Evolutionary conservation across 768 basidiomycete genomes (phyloP).

Genomic region (Rhodotorula kratochvilovae): DNA sequence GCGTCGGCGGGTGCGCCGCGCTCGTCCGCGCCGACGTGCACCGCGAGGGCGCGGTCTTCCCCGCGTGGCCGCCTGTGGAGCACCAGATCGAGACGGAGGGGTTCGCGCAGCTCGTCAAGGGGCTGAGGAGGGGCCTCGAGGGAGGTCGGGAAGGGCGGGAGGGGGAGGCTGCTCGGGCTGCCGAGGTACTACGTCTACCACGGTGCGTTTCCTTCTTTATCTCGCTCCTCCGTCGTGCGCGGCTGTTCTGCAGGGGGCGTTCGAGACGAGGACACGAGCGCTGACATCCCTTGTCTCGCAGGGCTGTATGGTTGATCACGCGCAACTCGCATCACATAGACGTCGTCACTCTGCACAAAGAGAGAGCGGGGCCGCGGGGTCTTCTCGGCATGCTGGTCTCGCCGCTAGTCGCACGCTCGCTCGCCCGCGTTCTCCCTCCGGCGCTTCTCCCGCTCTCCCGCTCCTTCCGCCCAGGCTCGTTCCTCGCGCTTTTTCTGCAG

Average conservation of each 20-base stretch:
- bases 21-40: constrained; percentile 38
- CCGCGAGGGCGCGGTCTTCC: constrained; percentile 38
- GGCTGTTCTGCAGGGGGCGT: too few species aligned
- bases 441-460: too few species aligned
- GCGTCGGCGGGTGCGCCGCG: constrained; percentile 37
- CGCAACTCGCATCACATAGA: too few species aligned
- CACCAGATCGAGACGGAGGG: constrained; percentile 42
- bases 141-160: background rate
- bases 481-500: too few species aligned
- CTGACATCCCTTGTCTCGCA: background rate
- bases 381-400: too few species aligned
- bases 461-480: too few species aligned
- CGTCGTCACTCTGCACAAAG: too few species aligned
- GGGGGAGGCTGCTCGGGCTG: constrained; percentile 16
- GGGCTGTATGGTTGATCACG: background rate
- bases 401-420: too few species aligned
- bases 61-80: constrained; percentile 34
- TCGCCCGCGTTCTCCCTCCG: too few species aligned
- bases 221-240: too few species aligned
- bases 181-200: constrained; percentile 27
- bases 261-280: too few species aligned
- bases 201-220: background rate
- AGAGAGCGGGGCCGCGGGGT: too few species aligned
- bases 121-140: background rate
- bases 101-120: constrained; percentile 37